Conservation (phyloP, 805 yeast genomes). For the Cyberlindnera nakhonratchasimensis region DNA sequence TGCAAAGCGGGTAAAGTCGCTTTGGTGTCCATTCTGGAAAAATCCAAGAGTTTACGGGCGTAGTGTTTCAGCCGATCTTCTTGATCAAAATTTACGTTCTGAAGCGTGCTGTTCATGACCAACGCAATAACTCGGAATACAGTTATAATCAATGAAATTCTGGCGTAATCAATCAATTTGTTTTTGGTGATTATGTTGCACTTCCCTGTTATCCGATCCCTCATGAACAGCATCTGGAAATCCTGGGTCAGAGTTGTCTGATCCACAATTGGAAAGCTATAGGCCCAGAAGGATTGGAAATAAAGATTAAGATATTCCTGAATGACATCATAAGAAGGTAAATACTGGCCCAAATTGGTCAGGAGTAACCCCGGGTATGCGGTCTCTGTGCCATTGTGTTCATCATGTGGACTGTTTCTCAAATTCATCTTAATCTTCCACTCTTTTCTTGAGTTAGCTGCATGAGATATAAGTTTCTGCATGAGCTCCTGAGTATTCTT, state of each 20-base stretch:
- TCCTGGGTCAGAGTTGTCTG: conserved; percentile 11
- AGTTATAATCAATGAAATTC: conserved; percentile 19
- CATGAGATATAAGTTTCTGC: conserved; percentile 12
- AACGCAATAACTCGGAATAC: conserved; percentile 13
- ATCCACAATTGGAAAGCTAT: conserved; percentile 20
- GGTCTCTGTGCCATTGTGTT: conserved; percentile 11
- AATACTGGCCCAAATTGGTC: conserved; percentile 12
- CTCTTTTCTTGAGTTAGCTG: conserved; percentile 20
- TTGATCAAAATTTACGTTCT: conserved; percentile 10
- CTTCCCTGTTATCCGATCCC: conserved; percentile 5
- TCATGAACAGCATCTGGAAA: conserved; percentile 17
- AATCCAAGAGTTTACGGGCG: conserved; percentile 15
- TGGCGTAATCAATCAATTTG: conserved; percentile 21
- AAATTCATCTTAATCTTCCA: conserved; percentile 22
- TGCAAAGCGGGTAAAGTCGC: conserved; percentile 25
- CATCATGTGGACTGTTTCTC: conserved; percentile 7
- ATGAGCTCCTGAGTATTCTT: conserved; percentile 8
- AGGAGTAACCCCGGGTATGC: conserved; percentile 15
- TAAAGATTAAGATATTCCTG: conserved; percentile 17
- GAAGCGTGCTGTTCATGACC: conserved; percentile 6
- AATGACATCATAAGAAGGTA: conserved; percentile 21
- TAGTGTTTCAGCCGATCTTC: conserved; percentile 17
- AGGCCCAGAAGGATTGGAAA: conserved; percentile 18
- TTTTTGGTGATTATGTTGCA: conserved; percentile 10
- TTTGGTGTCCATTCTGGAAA: conserved; percentile 10